Conservation (phyloP, 2,329 filamentous ascomycete species). For the Talaromyces piceae region DNA sequence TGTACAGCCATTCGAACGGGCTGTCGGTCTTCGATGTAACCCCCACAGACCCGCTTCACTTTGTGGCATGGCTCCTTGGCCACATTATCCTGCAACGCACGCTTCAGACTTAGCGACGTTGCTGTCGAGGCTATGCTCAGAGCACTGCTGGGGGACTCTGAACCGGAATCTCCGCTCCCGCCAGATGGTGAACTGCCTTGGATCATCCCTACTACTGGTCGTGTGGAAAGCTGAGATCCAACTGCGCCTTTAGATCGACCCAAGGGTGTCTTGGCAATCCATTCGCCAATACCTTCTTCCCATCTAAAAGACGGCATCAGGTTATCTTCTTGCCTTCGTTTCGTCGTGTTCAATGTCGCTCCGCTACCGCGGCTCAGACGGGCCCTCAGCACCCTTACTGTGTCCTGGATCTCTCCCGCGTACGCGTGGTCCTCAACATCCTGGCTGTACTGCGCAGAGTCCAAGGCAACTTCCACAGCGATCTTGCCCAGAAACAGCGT, state of each 20-base stretch:
- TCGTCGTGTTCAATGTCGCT: constrained; percentile 11
- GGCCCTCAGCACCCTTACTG: constrained; percentile 14
- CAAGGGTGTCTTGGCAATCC: constrained; percentile 45
- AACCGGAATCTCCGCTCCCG: constrained; percentile 14
- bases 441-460: constrained; percentile 31
- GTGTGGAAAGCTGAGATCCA: not conserved
- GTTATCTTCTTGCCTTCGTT: constrained; percentile 12
- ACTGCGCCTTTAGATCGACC: constrained; percentile 16
- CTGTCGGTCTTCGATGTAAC: constrained; percentile 2
- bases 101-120: constrained; percentile 8
- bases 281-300: constrained; percentile 52
- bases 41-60: not conserved
- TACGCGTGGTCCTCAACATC: constrained; percentile 32
- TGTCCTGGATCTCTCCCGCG: constrained; percentile 33
- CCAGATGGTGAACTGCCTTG: constrained; percentile 10
- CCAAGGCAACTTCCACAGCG: constrained; percentile 33
- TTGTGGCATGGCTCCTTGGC: not conserved
- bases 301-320: constrained; percentile 37
- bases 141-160: constrained; percentile 12
- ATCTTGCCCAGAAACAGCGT: constrained; percentile 27
- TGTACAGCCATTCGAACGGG: constrained; percentile 2
- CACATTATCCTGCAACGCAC: not conserved
- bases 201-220: constrained; percentile 8
- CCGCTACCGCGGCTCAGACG: not conserved
- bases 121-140: constrained; percentile 27